Evolutionary conservation across 345 rosid species (phyloP), one percentile per base, ranked within the genome.

Genomic region (Camelina laxa): DNA sequence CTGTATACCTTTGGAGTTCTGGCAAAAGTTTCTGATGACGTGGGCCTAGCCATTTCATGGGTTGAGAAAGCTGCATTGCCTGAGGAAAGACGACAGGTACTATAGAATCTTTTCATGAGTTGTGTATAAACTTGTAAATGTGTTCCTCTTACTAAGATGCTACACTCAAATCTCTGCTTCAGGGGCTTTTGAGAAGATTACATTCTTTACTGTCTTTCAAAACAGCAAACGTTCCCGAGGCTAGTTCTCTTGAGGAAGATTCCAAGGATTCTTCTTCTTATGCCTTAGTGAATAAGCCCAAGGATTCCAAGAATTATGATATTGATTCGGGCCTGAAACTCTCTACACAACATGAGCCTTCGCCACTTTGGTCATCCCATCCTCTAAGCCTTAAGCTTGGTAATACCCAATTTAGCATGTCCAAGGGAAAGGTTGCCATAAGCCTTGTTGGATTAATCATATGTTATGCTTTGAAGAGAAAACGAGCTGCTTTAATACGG

Each of bases 141-240:
- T 45, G 35, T 54, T 47, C 5, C 11, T 47, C 5, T 5, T 38
- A 47, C 45, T 63, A 63, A 55, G 58, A 60, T 39, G 17, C 49
- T 75, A 41, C 11, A 21, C 10, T 27, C 17, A 45, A 21, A 7
- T 65, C 58, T 16, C 72, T 77, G 24, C 69, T 41, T 39, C 80
- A 91, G 98, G 93, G 63, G 68, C 81, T 94, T 74, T 80, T 88
- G 80, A 88, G 97, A 77, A 88, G 82, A 80, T 75, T 94, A 60
- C 88, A 84, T 75, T 91, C 93, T 54, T 57, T 86, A 20, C 68
- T 76, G 68, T 82, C 89, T 45, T 51, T 63, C 56, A 84, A 80
- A 80, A 75, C 80, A 22, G 60, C 86, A 44, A 80, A 80, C 42
- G 21, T 27, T 57, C 44, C 48, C 65, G 84, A 79, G 58, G 57